Evolutionary conservation across 164 flowering plant genomes (phyloP), one percentile per base, ranked within the genome.

Genomic region (Umbellularia californica): DNA sequence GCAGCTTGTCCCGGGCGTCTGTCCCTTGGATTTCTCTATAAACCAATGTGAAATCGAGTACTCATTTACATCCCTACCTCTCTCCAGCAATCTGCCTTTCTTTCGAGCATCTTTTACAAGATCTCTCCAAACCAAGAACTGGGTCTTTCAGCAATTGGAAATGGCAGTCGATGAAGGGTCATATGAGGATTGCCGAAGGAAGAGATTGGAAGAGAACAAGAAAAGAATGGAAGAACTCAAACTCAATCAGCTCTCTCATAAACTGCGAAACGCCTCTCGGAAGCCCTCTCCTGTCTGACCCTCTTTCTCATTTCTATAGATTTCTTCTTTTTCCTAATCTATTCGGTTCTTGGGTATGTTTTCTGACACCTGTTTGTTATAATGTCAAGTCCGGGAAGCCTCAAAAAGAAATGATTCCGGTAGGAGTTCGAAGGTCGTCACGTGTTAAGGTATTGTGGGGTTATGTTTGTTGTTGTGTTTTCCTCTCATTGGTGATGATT

Each of bases 191-290:
- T 67, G 74, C 30, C 87, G 93, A 2, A 75, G 62, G 23, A 58
- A 81, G 74, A 80, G 90, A 70, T 0, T 88, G 74, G 90, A 85
- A 50, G 91, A 89, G 70, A 89, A 89, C 82, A 85, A 82, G 87
- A 85, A 82, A 68, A 78, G 90, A 50, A 81, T 89, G 91, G 87
- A 87, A 74, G 88, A 84, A 9, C 87, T 89, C 68, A 87, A 85
- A 30, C 85, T 89, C 35, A 76, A 81, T 23, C 35, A 66, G 50
- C 90, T 87, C 51, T 76, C 88, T 75, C 84, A 73, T 19, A 68
- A 81, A 52, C 82, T 89, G 65, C 71, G 47, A 13, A 75, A 67
- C n/a, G 30, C 84, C 24, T n/a, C 78, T 58, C 74, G 79, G n/a
- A 73, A 82, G 15, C 76, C 83, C 72, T 80, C 83, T 1, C 77